These are phyloP conservation scores for Wolfiporia cocos DNA, from an alignment of 1,284 basidiomycete species.

Conservation along the genomic window DNA sequence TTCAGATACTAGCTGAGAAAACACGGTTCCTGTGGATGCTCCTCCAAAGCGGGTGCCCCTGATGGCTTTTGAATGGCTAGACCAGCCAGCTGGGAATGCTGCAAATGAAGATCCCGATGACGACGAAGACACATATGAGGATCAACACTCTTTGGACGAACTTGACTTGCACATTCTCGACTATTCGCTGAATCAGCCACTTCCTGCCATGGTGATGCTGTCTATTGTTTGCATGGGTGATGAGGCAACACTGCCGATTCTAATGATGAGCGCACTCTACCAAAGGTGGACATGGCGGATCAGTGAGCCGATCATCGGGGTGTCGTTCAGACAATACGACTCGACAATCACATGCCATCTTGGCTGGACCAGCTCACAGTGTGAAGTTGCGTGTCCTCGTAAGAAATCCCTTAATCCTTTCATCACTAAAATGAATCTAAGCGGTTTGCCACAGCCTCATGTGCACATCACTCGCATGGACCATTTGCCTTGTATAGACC, in stretches of 20 bases:
- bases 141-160: background rate
- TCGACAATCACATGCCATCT: background rate
- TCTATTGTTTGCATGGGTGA: slow-evolving; percentile 5
- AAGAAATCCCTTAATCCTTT: too few relatives aligned
- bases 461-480: background rate
- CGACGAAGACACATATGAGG: background rate
- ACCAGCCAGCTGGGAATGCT: background rate
- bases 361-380: background rate
- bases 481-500: background rate
- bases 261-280: slow-evolving; percentile 1
- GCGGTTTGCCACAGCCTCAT: background rate
- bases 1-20: too few relatives aligned
- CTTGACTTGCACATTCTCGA: background rate
- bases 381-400: background rate
- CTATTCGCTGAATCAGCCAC: background rate
- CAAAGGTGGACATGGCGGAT: slow-evolving; percentile 4
- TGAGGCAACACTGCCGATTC: background rate
- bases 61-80: background rate
- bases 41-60: too few relatives aligned
- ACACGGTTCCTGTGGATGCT: too few relatives aligned
- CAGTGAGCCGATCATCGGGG: slow-evolving; percentile 1
- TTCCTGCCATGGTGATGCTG: background rate
- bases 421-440: background rate
- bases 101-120: background rate
- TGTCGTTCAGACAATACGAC: background rate